Conservation (phyloP, 768 basidiomycete genomes). For the Phlebiopsis flavidoalba region DNA sequence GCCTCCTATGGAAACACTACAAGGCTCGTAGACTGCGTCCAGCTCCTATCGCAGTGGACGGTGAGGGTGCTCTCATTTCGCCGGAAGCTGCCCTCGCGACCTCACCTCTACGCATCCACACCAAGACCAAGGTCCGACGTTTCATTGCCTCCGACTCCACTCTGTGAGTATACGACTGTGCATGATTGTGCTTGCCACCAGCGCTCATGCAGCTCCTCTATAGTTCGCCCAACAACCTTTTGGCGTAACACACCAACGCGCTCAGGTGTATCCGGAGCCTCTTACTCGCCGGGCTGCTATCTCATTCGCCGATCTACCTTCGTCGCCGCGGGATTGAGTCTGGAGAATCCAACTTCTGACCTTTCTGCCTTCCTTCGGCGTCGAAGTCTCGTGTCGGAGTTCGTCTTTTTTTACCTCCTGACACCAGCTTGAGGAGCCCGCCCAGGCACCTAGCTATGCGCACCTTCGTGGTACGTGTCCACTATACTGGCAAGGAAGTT, state of each 20-base stretch:
- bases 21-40: not conserved
- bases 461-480: not conserved
- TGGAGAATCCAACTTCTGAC: conserved; percentile 51
- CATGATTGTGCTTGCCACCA: not conserved
- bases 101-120: not conserved
- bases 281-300: conserved; percentile 69
- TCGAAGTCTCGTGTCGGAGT: conserved; percentile 26
- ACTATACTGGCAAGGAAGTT: too few species aligned
- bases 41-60: not conserved
- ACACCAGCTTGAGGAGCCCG: not conserved
- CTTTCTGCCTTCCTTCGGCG: conserved; percentile 28
- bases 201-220: not conserved
- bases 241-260: conserved; percentile 69
- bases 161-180: not conserved
- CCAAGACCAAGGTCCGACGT: not conserved
- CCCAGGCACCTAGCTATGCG: not conserved
- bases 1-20: not conserved
- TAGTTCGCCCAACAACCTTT: conserved; percentile 80
- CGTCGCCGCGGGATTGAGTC: conserved; percentile 67
- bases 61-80: not conserved
- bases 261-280: conserved; percentile 65
- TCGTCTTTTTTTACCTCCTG: conserved; percentile 18
- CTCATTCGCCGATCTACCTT: conserved; percentile 75
- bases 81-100: too few species aligned
- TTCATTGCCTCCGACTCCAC: conserved; percentile 1